Percentiles rank a stretch among this genome's conserved stretches.
These are phyloP conservation scores for Podospora didyma DNA, from an alignment of 495 filamentous ascomycete genomes.

Conservation along the genomic window DNA sequence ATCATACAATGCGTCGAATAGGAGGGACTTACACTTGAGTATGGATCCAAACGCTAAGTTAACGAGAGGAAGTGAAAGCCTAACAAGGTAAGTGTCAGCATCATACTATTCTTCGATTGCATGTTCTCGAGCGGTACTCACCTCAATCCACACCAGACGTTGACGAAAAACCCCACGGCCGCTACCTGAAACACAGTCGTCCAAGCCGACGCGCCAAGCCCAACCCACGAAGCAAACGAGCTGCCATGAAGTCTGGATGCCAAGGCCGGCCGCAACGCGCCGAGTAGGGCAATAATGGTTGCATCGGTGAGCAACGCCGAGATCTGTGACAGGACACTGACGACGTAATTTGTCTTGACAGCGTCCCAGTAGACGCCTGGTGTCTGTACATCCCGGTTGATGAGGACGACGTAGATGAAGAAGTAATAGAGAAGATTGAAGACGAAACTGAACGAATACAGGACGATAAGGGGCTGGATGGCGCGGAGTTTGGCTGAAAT, in stretches of 20 bases:
- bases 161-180: not conserved
- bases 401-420: slow-evolving; percentile 13
- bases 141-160: slow-evolving; percentile 1
- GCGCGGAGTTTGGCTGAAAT: not conserved
- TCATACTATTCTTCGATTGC: too few relatives aligned
- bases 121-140: too few relatives aligned
- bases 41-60: slow-evolving; percentile 4
- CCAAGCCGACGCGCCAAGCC: slow-evolving; percentile 4
- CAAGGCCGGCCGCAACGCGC: not conserved
- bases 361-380: slow-evolving; percentile 10
- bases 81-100: too few relatives aligned
- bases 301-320: slow-evolving; percentile 6
- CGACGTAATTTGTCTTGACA: slow-evolving; percentile 11
- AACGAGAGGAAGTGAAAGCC: slow-evolving; percentile 1
- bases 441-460: not conserved
- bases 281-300: slow-evolving; percentile 3
- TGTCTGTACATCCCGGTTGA: slow-evolving; percentile 1
- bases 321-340: slow-evolving; percentile 8
- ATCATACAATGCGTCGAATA: not conserved
- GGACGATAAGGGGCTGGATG: not conserved
- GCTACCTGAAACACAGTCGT: slow-evolving; percentile 8
- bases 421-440: not conserved
- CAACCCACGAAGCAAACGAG: slow-evolving; percentile 7
- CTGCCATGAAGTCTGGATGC: not conserved
- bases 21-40: slow-evolving; percentile 8